These are phyloP conservation scores for Leccinum solheimii DNA, from an alignment of 1,284 basidiomycete genomes.

Conservation along the genomic window DNA sequence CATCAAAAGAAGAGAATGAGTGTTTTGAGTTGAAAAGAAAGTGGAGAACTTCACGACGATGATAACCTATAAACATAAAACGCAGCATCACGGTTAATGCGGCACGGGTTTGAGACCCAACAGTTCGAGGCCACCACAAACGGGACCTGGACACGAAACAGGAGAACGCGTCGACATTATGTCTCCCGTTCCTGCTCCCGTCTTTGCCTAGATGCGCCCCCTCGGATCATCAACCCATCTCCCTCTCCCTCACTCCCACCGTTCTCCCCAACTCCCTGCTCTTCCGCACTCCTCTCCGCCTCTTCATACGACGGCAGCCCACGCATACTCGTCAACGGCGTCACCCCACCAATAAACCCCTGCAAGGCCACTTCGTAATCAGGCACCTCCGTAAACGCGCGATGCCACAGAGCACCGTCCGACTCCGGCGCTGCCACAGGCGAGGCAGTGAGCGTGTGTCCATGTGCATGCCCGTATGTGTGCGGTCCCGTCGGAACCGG, in stretches of 20 bases:
- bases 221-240: slow-evolving; percentile 17
- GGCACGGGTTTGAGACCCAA: background rate
- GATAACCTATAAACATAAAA: background rate
- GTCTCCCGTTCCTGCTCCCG: background rate
- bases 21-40: background rate
- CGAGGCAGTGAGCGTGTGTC: slow-evolving; percentile 1
- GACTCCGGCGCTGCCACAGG: slow-evolving; percentile 7
- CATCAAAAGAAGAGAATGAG: background rate
- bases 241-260: background rate
- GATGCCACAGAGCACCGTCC: slow-evolving; percentile 46
- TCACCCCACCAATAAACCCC: slow-evolving; percentile 86
- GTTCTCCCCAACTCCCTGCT: background rate
- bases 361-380: slow-evolving; percentile 78
- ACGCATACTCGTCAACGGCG: slow-evolving; percentile 72
- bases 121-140: background rate
- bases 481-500: background rate
- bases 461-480: background rate
- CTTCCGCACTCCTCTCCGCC: slow-evolving; percentile 23
- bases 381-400: slow-evolving; percentile 75
- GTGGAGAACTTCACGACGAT: background rate
- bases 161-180: background rate
- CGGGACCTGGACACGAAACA: background rate
- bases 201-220: background rate
- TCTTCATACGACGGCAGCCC: slow-evolving; percentile 85
- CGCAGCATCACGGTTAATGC: background rate